These are phyloP conservation scores for Leptomonas pyrrhocoris DNA, from an alignment of 208 protist genomes.

Conservation along the genomic window DNA sequence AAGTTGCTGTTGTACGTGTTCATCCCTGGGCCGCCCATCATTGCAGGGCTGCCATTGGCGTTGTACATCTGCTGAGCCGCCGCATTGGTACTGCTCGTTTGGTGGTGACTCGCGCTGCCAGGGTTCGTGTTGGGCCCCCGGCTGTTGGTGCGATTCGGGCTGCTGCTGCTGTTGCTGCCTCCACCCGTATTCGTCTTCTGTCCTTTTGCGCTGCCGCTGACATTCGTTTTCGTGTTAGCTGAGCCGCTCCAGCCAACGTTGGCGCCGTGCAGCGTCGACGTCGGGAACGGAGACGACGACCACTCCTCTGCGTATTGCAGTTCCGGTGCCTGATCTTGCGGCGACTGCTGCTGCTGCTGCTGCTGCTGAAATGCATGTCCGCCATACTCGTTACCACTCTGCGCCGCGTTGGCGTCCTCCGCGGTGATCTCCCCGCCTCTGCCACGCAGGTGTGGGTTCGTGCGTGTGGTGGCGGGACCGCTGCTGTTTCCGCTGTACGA, in stretches of 20 bases:
- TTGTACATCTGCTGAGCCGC: background rate
- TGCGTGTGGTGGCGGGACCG: background rate
- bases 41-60: background rate
- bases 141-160: slow-evolving; percentile 5
- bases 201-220: slow-evolving; percentile 2
- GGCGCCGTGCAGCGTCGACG: slow-evolving; percentile 5
- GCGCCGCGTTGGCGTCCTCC: background rate
- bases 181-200: background rate
- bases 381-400: background rate
- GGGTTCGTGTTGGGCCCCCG: slow-evolving; percentile 14
- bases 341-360: slow-evolving; percentile 5
- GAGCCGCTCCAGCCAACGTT: background rate
- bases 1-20: slow-evolving; percentile 15
- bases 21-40: background rate
- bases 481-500: slow-evolving; percentile 7
- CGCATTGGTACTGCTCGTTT: slow-evolving; percentile 9
- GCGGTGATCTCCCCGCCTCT: background rate
- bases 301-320: slow-evolving; percentile 6
- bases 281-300: slow-evolving; percentile 1
- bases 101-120: background rate
- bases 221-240: background rate
- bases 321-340: background rate
- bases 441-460: background rate
- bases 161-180: background rate
- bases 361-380: background rate